Evolutionary conservation across 2,329 filamentous ascomycete species (phyloP).

Genomic region (Ophiostoma pallidulum): DNA sequence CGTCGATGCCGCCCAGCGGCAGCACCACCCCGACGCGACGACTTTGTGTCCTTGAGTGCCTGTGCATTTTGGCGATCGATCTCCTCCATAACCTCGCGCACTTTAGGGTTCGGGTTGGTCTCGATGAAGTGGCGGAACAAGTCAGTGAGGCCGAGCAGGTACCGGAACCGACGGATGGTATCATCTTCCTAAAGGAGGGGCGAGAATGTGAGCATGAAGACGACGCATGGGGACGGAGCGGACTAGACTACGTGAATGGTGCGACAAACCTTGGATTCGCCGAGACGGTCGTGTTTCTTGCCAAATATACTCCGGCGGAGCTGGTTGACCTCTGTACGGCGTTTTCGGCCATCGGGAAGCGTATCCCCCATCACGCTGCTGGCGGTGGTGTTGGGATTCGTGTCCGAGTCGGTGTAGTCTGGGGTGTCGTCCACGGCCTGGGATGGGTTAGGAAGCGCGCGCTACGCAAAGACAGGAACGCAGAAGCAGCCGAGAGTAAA

Average conservation of each 20-base stretch:
- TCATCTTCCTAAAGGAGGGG: slow-evolving; percentile 65
- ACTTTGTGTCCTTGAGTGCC: slow-evolving; percentile 60
- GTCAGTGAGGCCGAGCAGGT: slow-evolving; percentile 88
- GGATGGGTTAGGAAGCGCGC: neutral
- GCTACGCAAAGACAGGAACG: neutral
- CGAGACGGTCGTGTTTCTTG: slow-evolving; percentile 86
- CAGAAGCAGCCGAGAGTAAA: neutral
- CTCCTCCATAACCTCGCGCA: slow-evolving; percentile 86
- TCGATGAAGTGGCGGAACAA: slow-evolving; percentile 99
- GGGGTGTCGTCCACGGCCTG: slow-evolving; percentile 57
- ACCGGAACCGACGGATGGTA: slow-evolving; percentile 86
- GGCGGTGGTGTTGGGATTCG: slow-evolving; percentile 59
- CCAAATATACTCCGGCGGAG: slow-evolving; percentile 87
- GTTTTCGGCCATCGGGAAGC: slow-evolving; percentile 67
- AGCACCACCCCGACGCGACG: slow-evolving; percentile 75
- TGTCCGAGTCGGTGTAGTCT: slow-evolving; percentile 58
- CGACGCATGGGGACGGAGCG: too few species aligned
- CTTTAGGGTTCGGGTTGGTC: slow-evolving; percentile 88
- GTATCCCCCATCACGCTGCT: slow-evolving; percentile 79
- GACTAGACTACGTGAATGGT: too few species aligned
- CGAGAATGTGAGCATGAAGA: neutral
- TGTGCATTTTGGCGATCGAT: slow-evolving; percentile 90
- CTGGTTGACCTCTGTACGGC: slow-evolving; percentile 77
- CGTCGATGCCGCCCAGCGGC: slow-evolving; percentile 68
- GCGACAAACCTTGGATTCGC: slow-evolving; percentile 95